Evolutionary conservation across 1,139 yeast genomes (phyloP).

Genomic region (Yamadazyma mexicana): DNA sequence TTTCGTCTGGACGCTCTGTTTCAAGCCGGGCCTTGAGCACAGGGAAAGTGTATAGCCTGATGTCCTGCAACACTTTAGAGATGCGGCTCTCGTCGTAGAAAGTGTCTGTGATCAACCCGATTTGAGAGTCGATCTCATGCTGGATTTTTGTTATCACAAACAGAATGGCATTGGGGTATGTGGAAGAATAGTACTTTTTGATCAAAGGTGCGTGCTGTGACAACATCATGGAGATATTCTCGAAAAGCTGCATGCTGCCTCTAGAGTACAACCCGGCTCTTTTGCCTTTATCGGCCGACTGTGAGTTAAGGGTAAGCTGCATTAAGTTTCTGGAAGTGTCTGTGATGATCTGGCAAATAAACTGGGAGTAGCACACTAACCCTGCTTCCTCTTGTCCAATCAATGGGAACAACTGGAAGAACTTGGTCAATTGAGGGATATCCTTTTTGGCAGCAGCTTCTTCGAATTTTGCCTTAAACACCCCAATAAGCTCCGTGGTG

Average conservation of each 20-base stretch:
- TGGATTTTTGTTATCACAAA: constrained; percentile 74
- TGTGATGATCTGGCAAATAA: constrained; percentile 82
- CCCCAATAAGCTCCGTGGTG: constrained; percentile 53
- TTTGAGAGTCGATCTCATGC: constrained; percentile 86
- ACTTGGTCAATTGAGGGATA: constrained; percentile 69
- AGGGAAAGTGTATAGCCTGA: constrained; percentile 60
- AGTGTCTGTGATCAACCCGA: constrained; percentile 84
- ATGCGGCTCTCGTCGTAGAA: constrained; percentile 74
- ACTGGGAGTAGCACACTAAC: constrained; percentile 74
- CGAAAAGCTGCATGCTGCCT: constrained; percentile 74
- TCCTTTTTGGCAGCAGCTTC: constrained; percentile 68
- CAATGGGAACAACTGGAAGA: constrained; percentile 85
- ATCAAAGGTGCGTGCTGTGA: constrained; percentile 85
- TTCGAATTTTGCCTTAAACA: constrained; percentile 64
- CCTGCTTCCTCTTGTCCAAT: constrained; percentile 76
- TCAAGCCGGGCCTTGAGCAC: constrained; percentile 22
- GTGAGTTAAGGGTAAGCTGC: constrained; percentile 23
- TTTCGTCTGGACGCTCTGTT: constrained; percentile 14
- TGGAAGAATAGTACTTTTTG: constrained; percentile 62
- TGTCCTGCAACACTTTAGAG: constrained; percentile 55
- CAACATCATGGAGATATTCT: constrained; percentile 79
- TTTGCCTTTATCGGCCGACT: constrained; percentile 25
- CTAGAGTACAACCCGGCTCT: constrained; percentile 59
- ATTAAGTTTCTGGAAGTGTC: constrained; percentile 70
- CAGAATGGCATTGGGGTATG: constrained; percentile 55